Evolutionary conservation across 345 rosid species (phyloP), one percentile per base, ranked within the genome.

Genomic region (Sonneratia caseolaris): DNA sequence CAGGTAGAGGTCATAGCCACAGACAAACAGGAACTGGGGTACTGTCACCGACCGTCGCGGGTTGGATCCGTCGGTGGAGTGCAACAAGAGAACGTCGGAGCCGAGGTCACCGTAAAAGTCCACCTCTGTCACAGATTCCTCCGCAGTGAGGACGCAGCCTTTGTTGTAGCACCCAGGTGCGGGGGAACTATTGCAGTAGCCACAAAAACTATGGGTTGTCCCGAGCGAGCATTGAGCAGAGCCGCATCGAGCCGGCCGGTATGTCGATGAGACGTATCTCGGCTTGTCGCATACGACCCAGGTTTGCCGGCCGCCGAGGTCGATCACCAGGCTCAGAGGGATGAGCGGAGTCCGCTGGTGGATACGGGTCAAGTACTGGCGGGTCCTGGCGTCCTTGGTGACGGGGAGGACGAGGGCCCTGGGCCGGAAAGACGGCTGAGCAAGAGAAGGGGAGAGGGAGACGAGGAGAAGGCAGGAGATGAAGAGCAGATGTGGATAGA

Each of bases 131-230:
- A 81, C 61, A 18, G 85, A 66, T 72, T 85, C 80, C 40, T 76
- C 83, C 0, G 84, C 84, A 8, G 68, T 19, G 75, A 70, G 76
- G 12, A 74, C 71, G 14, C 89, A 87, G 0, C 84, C 82, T 74
- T 80, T 75, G 59, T 84, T 86, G 75, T 79, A 72, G 79, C 88
- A 87, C 1, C 89, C 86, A 3, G 89, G 87, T 57, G 82, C 86
- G 3, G 66, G 13, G 7, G 37, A 71, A 40, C 9, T 2, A 4
- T 40, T 8, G 70, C 84, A 80, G 4, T 64, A 57, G 3, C 38
- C 68, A 24, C 72, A 68, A 4, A 40, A 40, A 40, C 43, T 4
- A 40, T 40, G 43, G 43, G 7, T 40, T 40, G 5, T 8, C 36
- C 89, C 84, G 47, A 82, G 69, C 9, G 77, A 73, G 82, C 89